phyloP scores from a whole-genome alignment of 805 yeast species.

The Myxozyma neotropica region DNA sequence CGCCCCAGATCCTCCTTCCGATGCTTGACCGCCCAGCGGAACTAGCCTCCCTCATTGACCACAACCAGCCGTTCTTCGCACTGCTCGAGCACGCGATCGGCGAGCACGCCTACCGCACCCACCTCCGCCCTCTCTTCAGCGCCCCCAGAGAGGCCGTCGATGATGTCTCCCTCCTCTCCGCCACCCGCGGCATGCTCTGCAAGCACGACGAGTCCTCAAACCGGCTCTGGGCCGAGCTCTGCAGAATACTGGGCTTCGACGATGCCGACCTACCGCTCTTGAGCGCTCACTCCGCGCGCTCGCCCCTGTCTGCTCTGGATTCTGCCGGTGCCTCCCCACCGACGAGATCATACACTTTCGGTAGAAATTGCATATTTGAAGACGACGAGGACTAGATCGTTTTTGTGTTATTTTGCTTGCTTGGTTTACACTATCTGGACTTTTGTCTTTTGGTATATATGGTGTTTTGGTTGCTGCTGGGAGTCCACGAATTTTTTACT shows the following conservation, averaged over 20 bases:
- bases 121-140: conserved; percentile 19
- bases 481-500: too few species aligned
- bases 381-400: neutral
- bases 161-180: conserved; percentile 20
- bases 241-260: conserved; percentile 27
- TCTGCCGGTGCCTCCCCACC: neutral
- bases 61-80: conserved; percentile 23
- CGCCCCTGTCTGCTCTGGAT: neutral
- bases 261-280: neutral
- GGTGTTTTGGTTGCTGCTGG: too few species aligned
- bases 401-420: neutral
- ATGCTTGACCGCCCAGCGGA: conserved; percentile 30
- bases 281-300: too few species aligned
- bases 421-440: neutral
- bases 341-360: neutral
- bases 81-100: conserved; percentile 25
- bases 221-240: conserved; percentile 27
- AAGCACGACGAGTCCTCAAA: conserved; percentile 5
- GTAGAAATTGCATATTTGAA: neutral
- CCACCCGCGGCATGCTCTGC: conserved; percentile 18
- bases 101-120: conserved; percentile 11
- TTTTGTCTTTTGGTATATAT: neutral
- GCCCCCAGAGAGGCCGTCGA: conserved; percentile 13
- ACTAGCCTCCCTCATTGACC: conserved; percentile 14
- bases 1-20: conserved; percentile 31